Percentiles rank a stretch among this genome's conserved stretches.
phyloP scores from a whole-genome alignment of 331 rosid species.

The Pyrus hybrid region DNA sequence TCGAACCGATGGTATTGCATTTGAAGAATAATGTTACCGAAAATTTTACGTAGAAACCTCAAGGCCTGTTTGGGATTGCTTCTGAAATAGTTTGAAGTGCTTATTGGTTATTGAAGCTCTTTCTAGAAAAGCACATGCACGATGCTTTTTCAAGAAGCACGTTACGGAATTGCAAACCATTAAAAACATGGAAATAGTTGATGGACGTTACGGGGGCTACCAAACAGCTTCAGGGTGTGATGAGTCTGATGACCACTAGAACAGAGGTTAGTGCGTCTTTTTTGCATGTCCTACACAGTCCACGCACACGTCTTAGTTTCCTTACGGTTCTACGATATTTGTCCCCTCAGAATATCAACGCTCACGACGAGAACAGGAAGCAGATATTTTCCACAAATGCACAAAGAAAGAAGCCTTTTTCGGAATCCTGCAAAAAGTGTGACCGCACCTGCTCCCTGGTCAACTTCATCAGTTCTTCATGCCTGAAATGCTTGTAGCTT shows the following conservation, averaged over 20 bases:
- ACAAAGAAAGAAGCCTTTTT: conserved; percentile 57
- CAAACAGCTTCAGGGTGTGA: conserved; percentile 67
- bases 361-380: conserved; percentile 73
- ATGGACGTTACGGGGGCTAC: conserved; percentile 72
- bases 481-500: background rate
- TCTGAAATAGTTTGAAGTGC: background rate
- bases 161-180: conserved; percentile 69
- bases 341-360: conserved; percentile 65
- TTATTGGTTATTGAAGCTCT: background rate
- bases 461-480: conserved; percentile 14
- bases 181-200: conserved; percentile 62
- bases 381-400: conserved; percentile 73
- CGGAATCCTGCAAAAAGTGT: conserved; percentile 46
- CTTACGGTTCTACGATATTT: background rate
- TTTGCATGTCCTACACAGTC: background rate
- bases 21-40: background rate
- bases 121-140: background rate
- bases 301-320: background rate
- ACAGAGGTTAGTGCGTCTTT: conserved; percentile 52
- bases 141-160: background rate
- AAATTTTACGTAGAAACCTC: background rate
- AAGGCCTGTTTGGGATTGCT: background rate
- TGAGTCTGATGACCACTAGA: conserved; percentile 72
- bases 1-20: background rate
- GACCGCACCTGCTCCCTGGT: conserved; percentile 85